These are phyloP conservation scores for Boechera retrofracta DNA, from an alignment of 345 rosid species.

Conservation along the genomic window DNA sequence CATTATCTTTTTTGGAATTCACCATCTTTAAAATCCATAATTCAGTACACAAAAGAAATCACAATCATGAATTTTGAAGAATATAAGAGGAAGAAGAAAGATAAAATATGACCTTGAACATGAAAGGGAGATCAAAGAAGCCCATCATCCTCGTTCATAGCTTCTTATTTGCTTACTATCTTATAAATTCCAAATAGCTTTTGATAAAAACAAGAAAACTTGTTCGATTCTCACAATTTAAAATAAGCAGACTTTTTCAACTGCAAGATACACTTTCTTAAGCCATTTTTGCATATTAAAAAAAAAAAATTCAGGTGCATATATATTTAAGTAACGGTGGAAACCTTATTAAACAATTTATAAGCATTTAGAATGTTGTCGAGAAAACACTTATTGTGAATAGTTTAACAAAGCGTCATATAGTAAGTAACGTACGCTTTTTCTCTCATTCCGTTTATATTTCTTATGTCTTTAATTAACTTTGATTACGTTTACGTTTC, in stretches of 20 bases:
- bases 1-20: conserved; percentile 1
- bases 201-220: conserved; percentile 31
- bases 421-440: conserved; percentile 24
- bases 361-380: not conserved
- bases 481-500: conserved; percentile 19
- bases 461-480: not conserved
- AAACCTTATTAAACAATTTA: not conserved
- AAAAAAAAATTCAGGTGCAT: not conserved
- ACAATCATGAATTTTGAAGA: not conserved
- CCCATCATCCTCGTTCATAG: conserved; percentile 48
- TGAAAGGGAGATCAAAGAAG: conserved; percentile 55
- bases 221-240: conserved; percentile 12
- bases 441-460: conserved; percentile 3
- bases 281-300: not conserved
- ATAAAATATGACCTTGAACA: conserved; percentile 55
- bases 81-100: conserved; percentile 8
- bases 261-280: conserved; percentile 31
- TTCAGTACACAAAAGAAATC: too few species aligned
- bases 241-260: conserved; percentile 27
- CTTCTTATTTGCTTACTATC: conserved; percentile 23
- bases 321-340: not conserved
- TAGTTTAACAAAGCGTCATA: not conserved
- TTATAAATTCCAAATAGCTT: conserved; percentile 23
- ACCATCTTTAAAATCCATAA: not conserved
- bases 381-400: not conserved